phyloP scores from a whole-genome alignment of 768 basidiomycete species.

The Ramaria sp. region DNA sequence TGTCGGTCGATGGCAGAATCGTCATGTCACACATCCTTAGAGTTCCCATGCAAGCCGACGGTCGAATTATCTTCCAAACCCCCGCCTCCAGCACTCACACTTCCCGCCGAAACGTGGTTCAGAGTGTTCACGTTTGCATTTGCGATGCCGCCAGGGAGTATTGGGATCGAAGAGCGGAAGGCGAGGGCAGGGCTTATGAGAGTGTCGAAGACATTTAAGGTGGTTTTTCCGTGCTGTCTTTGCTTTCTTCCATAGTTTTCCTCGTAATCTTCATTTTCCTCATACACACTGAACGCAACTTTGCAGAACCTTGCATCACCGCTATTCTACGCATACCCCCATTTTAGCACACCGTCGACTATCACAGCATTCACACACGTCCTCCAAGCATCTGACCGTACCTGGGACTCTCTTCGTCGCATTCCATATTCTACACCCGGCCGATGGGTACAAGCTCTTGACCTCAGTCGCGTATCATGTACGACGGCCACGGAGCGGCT shows the following conservation, averaged over 20 bases:
- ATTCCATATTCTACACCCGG: conserved; percentile 84
- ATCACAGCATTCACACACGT: conserved; percentile 50
- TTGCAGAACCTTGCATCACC: conserved; percentile 56
- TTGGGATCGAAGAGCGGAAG: conserved; percentile 2
- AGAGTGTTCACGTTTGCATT: conserved; percentile 39
- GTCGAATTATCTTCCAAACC: no score
- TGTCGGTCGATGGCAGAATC: conserved; percentile 27
- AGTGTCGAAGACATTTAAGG: conserved; percentile 32
- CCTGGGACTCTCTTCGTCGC: conserved; percentile 83
- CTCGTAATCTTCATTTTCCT: no score
- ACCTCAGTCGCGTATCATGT: conserved; percentile 48
- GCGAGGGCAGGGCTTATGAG: conserved; percentile 19
- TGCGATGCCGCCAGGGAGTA: conserved; percentile 10
- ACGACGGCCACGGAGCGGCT: conserved; percentile 38
- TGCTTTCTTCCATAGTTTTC: no score
- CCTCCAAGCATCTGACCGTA: conserved; percentile 53
- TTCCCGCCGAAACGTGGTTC: conserved; percentile 67
- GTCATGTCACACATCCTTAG: no score
- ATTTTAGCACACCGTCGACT: conserved; percentile 29
- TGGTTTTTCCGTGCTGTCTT: conserved; percentile 9
- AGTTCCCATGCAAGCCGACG: no score
- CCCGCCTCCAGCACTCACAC: conserved; percentile 13
- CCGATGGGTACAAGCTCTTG: conserved; percentile 71
- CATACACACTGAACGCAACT: not conserved
- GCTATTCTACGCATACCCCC: conserved; percentile 49